Evolutionary conservation across 306 rosid species (phyloP), one percentile per base, ranked within the genome.

Genomic region (Trifolium fragiferum): DNA sequence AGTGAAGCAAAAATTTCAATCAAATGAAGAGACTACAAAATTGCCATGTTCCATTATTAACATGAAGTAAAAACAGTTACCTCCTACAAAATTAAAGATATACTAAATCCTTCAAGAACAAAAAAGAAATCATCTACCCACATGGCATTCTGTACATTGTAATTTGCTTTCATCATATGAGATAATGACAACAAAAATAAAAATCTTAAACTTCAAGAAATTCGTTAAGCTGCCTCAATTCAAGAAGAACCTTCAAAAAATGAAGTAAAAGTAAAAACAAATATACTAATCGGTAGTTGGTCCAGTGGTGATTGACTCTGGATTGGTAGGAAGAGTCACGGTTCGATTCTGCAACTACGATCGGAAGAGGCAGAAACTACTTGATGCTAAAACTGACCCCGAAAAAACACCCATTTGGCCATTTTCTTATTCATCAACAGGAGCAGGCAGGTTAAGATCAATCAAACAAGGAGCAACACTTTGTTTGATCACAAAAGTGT

Each of bases 401-500:
- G n/a, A n/a, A n/a, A n/a, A n/a, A n/a, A n/a, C n/a, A 59, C 66
- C 49, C 82, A 55, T 55, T 21, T 20, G 32, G n/a, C 19, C n/a
- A 55, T 64, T 59, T 79, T 73, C 63, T 54, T 87, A 89, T 46
- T 90, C 96, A 72, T 89, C 96, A 70, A 75, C 70, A 37, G 96
- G 90, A 79, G 98, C 93, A 69, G 98, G 98, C 65, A 86, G 89
- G 73, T 93, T 93, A 30, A 93, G 97, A 89, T 93, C 98, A 76
- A 93, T 84, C 23, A 88, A 75, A 33, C 90, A 83, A 27, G 83
- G 84, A 55, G 30, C 61, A 20, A 25, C 62, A 70, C 40, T 88
- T 77, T 85, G 89, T 60, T 80, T 81, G 58, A 84, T 82, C 32
- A 85, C 85, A 53, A 78, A 11, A 60, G 90, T 77, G 74, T 80